phyloP scores from a whole-genome alignment of 306 rosid genomes.

The Chamaecrista fasciculata region DNA sequence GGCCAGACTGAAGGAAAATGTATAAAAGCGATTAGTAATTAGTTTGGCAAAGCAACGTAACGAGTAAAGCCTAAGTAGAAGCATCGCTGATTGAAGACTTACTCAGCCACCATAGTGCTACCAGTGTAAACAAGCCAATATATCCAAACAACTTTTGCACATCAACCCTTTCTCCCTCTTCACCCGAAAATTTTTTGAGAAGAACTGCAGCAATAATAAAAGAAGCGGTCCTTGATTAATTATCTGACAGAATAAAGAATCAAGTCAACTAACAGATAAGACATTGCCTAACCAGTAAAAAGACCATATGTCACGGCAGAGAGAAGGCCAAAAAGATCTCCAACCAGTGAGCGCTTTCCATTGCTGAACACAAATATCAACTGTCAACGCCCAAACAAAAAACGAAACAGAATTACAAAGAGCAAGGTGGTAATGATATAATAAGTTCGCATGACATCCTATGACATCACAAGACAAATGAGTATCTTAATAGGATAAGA shows the following conservation, averaged over 20 bases:
- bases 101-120: constrained; percentile 89
- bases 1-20: constrained; percentile 67
- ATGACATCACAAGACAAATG: neutral
- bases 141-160: constrained; percentile 91
- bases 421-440: constrained; percentile 29
- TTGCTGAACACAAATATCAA: constrained; percentile 53
- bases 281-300: constrained; percentile 64
- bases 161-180: constrained; percentile 80
- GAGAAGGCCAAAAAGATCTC: constrained; percentile 86
- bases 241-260: constrained; percentile 7
- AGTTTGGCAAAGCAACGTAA: neutral
- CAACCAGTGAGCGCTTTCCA: constrained; percentile 67
- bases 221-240: neutral
- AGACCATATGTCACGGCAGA: constrained; percentile 83
- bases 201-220: constrained; percentile 53
- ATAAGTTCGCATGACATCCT: neutral
- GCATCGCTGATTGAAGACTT: constrained; percentile 27
- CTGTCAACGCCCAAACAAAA: constrained; percentile 36
- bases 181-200: constrained; percentile 74
- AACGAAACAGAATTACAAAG: constrained; percentile 30
- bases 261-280: neutral
- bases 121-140: constrained; percentile 80
- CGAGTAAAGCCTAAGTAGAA: constrained; percentile 16
- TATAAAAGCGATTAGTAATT: constrained; percentile 13
- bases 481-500: no score